Percentiles rank a stretch among this genome's conserved stretches.
Conservation (phyloP, 2,329 filamentous ascomycete genomes). For the Penicillium vulpinum region DNA sequence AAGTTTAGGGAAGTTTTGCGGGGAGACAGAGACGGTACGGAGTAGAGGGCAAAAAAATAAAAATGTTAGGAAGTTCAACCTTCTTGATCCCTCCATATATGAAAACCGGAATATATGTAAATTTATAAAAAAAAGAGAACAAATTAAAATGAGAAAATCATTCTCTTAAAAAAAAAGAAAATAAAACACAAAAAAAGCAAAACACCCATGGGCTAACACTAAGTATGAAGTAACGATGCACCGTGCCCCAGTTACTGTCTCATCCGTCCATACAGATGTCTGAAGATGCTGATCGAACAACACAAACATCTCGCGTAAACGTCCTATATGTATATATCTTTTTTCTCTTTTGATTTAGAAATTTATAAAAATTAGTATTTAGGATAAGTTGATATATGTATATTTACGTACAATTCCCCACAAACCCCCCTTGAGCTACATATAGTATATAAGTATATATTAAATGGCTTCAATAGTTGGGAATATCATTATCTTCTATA, state of each 20-base stretch:
- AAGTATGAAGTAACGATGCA: conserved; percentile 14
- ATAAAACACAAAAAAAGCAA: conserved; percentile 5
- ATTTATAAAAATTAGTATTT: too few species aligned
- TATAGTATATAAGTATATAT: too few species aligned
- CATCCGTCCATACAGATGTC: conserved; percentile 5
- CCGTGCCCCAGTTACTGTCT: conserved; percentile 5
- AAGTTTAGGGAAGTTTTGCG: not conserved
- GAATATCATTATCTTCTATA: too few species aligned
- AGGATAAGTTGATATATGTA: too few species aligned
- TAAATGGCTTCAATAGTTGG: too few species aligned
- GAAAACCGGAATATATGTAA: not conserved
- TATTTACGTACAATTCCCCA: not conserved
- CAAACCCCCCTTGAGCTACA: too few species aligned
- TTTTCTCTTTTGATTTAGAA: not conserved
- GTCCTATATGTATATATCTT: too few species aligned
- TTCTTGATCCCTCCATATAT: not conserved
- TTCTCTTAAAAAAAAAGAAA: not conserved
- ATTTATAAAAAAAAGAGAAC: not conserved
- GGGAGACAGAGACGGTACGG: not conserved
- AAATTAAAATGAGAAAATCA: not conserved
- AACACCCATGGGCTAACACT: not conserved
- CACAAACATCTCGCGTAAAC: conserved; percentile 4
- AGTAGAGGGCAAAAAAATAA: too few species aligned
- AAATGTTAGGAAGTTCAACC: not conserved
- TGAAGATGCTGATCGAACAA: conserved; percentile 16